Base-by-base conservation (phyloP, 2,329 filamentous ascomycete genomes). In the Pseudogymnoascus destructans region DNA sequence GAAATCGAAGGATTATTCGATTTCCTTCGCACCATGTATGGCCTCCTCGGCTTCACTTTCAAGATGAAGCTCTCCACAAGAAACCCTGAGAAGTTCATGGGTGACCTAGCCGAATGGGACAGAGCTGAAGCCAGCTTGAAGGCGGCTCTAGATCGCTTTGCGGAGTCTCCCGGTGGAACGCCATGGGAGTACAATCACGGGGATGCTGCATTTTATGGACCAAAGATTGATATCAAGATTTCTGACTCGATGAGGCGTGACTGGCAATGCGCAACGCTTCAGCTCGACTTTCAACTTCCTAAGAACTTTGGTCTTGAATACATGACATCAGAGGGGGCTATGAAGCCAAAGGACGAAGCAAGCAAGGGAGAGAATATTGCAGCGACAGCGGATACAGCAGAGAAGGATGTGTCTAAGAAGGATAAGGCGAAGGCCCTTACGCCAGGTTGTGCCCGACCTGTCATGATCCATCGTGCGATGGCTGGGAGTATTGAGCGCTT, bases 181-280 rank as follows among this genome's bases (percentile, higher is more conserved):
- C 77, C 83, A 63, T 98, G 93, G 93, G 86, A 89, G 71, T 77
- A 95, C 57, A 95, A 97, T 73, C 86, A 89, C 61, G 93, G 92
- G 59, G 93, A 98, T 66, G 93, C 93, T 69, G 93, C 93, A 57
- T 98, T 97, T 75, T 98, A 98, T 71, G 93, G 93, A 1, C 93
- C 93, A 57, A 98, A 98, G 81, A 95, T 97, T 66, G 93, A 98
- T 67, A 93, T 98, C 68, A 95, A 89, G 61, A 91, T 98, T 68
- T 85, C 84, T 57, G 92, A 96, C 72, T 89, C 89, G 49, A 77
- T 96, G 64, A 83, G 84, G 72, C 82, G 91, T 70, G 88, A 91
- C 61, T 87, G 84, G 75, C 87, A 95, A 73, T 95, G 89, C 68
- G 89, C 92, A 65, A 97, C 92, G 10, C 95, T 97, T 65, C 92